Evolutionary conservation across 495 filamentous ascomycete species (phyloP), one percentile per base, ranked within the genome.

Genomic region (Pseudotulostoma volvatum): DNA sequence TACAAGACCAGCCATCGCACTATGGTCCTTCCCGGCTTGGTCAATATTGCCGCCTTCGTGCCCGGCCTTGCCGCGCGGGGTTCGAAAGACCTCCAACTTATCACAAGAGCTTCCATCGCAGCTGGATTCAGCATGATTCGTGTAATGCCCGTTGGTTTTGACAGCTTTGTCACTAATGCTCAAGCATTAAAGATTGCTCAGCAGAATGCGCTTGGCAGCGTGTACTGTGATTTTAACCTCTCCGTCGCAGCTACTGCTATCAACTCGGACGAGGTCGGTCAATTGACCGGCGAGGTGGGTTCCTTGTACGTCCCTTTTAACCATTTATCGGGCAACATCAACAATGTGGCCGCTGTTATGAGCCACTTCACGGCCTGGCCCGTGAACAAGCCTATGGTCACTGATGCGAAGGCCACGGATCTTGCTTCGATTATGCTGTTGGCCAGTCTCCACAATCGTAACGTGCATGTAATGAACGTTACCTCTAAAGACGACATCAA

Each of bases 261-360:
- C 44, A 90, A 90, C 53, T 71, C 78, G 13, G 73, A 79, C 38
- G 77, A 87, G 54, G 75, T 87, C 48, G 74, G 71, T 42, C 70
- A 79, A 44, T 64, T 86, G 28, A 72, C 75, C 13, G 64, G 70
- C 28, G 81, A 87, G 39, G 81, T 90, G 40, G 83, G 83, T 4
- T 86, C 83, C 16, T 66, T 90, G 14, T 90, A 85, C 60, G 81
- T 90, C 36, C 83, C 83, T 0, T 90, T 88, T 71, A 84, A 90
- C 54, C 81, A 87, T 51, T 60, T 86, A 7, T 82, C 80, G 15
- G 80, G 79, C 44, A 87, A 86, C 52, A 85, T 90, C 56, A 85
- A 75, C 67, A 84, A 84, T 61, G 82, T 87, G 30, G 79, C 83
- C 13, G 74, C 80, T 3, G 79, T 88, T 34, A 81, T 79, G 42